Percentiles rank a stretch among this genome's conserved stretches.
phyloP scores from a whole-genome alignment of 2,329 filamentous ascomycete genomes.

The Arthrobotrys entomopaga region DNA sequence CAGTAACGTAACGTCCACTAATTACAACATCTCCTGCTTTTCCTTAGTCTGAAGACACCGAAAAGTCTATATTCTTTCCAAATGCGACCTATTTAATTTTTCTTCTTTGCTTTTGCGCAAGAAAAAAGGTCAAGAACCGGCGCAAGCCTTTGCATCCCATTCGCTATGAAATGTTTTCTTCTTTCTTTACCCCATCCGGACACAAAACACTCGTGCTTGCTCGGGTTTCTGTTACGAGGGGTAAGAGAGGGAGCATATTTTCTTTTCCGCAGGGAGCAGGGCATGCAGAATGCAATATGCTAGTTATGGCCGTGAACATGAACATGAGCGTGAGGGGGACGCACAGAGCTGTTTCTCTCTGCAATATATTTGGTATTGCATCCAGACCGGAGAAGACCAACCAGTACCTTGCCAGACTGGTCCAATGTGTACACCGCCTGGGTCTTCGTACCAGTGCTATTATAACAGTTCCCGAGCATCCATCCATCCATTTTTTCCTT shows the following conservation, averaged over 20 bases:
- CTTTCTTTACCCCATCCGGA: slow-evolving; percentile 14
- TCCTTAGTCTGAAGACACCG: slow-evolving; percentile 44
- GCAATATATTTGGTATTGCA: slow-evolving; percentile 11
- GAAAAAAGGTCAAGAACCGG: slow-evolving; percentile 44
- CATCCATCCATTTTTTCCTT: slow-evolving; percentile 36
- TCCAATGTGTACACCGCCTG: too few species aligned
- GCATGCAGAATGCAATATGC: slow-evolving; percentile 1
- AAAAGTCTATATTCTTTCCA: slow-evolving; percentile 25
- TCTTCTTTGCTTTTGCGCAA: not conserved
- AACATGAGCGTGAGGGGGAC: slow-evolving; percentile 3
- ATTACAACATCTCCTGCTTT: slow-evolving; percentile 46
- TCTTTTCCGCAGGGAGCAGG: slow-evolving; percentile 37
- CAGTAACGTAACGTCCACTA: too few species aligned
- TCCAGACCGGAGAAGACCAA: slow-evolving; percentile 15
- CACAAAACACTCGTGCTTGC: slow-evolving; percentile 37
- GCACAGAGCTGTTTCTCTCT: slow-evolving; percentile 42
- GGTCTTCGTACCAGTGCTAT: slow-evolving; percentile 25
- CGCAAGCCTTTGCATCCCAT: slow-evolving; percentile 53
- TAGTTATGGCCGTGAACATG: slow-evolving; percentile 5
- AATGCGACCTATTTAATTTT: slow-evolving; percentile 17
- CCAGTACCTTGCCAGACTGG: slow-evolving; percentile 15
- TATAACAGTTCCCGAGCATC: slow-evolving; percentile 53
- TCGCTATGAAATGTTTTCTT: slow-evolving; percentile 23
- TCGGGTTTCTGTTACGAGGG: slow-evolving; percentile 38
- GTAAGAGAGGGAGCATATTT: slow-evolving; percentile 28